phyloP scores from a whole-genome alignment of 2,329 filamentous ascomycete genomes.

The Arachnomyces sp. region DNA sequence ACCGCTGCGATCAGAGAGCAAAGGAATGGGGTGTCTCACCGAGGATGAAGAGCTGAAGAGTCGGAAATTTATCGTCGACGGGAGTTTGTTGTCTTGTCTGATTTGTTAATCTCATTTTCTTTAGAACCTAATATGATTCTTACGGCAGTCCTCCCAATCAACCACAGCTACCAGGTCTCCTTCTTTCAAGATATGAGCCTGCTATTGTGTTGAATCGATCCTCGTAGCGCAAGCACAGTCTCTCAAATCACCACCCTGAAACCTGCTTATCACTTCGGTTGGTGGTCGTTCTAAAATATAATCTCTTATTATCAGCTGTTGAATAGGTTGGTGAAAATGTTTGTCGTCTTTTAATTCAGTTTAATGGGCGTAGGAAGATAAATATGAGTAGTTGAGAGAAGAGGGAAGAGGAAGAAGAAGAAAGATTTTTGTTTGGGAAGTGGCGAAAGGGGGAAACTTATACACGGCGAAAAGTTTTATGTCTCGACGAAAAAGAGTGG shows the following conservation, averaged over 20 bases:
- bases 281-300: constrained; percentile 1
- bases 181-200: constrained; percentile 9
- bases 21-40: constrained; percentile 47
- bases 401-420: constrained; percentile 2
- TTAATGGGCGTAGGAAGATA: too few relatives aligned
- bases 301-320: not conserved
- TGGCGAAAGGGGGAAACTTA: constrained; percentile 1
- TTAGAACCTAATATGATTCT: constrained; percentile 42
- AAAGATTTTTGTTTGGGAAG: constrained; percentile 1
- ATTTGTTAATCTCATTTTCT: constrained; percentile 55
- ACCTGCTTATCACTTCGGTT: not conserved
- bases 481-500: constrained; percentile 3
- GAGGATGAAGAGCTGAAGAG: constrained; percentile 73
- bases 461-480: constrained; percentile 8
- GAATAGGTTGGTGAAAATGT: too few relatives aligned
- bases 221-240: too few relatives aligned
- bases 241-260: too few relatives aligned
- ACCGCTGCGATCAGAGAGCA: too few relatives aligned
- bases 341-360: constrained; percentile 1
- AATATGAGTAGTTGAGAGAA: not conserved
- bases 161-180: constrained; percentile 13
- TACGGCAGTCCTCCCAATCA: constrained; percentile 36
- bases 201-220: not conserved
- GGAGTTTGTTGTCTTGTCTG: constrained; percentile 37
- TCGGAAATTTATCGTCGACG: constrained; percentile 68